Evolutionary conservation across 2,329 filamentous ascomycete species (phyloP).

Genomic region (Pseudocercospora crystallina): DNA sequence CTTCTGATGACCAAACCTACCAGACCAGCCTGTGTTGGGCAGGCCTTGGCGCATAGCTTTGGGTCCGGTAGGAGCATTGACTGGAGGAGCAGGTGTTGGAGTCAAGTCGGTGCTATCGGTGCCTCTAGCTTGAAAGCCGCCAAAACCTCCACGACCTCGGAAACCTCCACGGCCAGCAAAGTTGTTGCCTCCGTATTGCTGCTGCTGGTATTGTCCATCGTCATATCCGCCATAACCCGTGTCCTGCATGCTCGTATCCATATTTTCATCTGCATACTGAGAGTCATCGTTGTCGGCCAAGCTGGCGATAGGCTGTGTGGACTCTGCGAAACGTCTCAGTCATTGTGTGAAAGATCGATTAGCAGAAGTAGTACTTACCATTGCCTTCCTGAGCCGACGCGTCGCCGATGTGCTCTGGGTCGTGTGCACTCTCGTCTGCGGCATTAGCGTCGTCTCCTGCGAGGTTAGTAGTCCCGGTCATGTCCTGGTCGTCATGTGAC

Average conservation of each 20-base stretch:
- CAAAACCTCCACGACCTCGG: slow-evolving; percentile 39
- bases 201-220: slow-evolving; percentile 21
- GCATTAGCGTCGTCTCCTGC: slow-evolving; percentile 33
- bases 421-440: slow-evolving; percentile 19
- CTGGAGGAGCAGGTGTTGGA: slow-evolving; percentile 33
- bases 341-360: neutral
- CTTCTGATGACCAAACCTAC: slow-evolving; percentile 53
- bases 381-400: slow-evolving; percentile 9
- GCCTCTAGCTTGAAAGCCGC: slow-evolving; percentile 24
- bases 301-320: too few species aligned
- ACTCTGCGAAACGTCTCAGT: neutral
- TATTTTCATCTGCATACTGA: neutral
- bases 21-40: slow-evolving; percentile 75
- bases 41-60: slow-evolving; percentile 91
- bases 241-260: slow-evolving; percentile 14
- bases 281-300: neutral
- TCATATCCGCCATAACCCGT: slow-evolving; percentile 31
- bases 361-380: slow-evolving; percentile 12
- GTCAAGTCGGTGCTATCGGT: slow-evolving; percentile 29
- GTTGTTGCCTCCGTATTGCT: slow-evolving; percentile 8
- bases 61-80: slow-evolving; percentile 78
- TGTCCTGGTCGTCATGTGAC: slow-evolving; percentile 30
- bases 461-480: slow-evolving; percentile 34
- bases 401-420: slow-evolving; percentile 16
- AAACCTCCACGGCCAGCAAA: slow-evolving; percentile 52